Evolutionary conservation across 2,329 filamentous ascomycete genomes (phyloP), one percentile per base, ranked within the genome.

Genomic region (Microcera coccophila): DNA sequence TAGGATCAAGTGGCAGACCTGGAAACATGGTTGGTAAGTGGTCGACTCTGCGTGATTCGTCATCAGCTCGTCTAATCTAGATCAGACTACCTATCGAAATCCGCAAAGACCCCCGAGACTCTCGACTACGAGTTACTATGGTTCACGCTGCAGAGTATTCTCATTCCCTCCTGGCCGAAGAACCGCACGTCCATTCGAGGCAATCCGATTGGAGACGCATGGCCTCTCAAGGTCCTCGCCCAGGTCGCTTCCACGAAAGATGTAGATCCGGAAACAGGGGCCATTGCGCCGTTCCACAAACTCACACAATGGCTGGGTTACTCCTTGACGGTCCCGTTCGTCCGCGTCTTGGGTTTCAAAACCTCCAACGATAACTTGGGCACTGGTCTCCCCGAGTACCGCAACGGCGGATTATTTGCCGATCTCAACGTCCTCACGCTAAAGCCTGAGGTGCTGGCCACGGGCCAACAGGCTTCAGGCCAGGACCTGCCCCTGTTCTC

Each of bases 261-360:
- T 10, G 16, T 38, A 19, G 12, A 34, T 17, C 18, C 4, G 10
- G 4, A 9, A 5, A 17, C 41, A 18, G 37, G 47, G 15, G 7
- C 38, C 0, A 76, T 78, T 11, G 69, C 75, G 4, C 75, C 75
- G 0, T 77, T 78, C 55, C 78, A 81, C 57, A 80, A 80, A 50
- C 71, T 87, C 8, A 86, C 84, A 0, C 84, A 87, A 58, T 87
- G 84, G 84, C 73, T 88, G 5, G 78, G 77, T 2, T 88, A 88
- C 62, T 87, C 83, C 0, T 68, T 88, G 7, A 86, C 84, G 67
- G 82, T 86, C 4, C 77, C 78, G 0, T 80, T 82, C 53, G 69
- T 73, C 36, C 69, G 71, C 2, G 61, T 81, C 1, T 64, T 82
- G 9, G 68, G 69, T 1, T 68, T 74, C 12, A 64, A 71, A 11